A percentile compares a stretch with the other conserved stretches of the same genome.
Conservation (phyloP, 495 filamentous ascomycete species). For the Choiromyces venosus region DNA sequence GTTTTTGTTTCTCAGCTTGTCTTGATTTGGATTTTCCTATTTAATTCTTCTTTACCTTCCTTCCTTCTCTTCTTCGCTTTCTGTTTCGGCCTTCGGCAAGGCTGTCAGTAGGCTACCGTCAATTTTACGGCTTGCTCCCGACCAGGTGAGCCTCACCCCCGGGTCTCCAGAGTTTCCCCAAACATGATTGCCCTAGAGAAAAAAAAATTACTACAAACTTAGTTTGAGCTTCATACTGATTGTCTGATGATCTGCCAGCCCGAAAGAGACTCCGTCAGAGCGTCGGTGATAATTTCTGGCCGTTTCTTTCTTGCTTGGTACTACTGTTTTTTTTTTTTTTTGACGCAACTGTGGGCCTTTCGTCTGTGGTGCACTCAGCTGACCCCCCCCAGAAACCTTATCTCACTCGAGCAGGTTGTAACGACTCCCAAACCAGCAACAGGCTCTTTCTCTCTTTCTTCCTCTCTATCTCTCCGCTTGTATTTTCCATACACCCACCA, state of each 20-base stretch:
- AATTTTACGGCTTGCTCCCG: constrained; percentile 9
- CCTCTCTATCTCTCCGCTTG: constrained; percentile 4
- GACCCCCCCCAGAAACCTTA: constrained; percentile 36
- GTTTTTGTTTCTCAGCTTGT: constrained; percentile 12
- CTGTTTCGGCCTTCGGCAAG: constrained; percentile 25
- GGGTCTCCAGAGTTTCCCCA: constrained; percentile 13
- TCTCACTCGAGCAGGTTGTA: constrained; percentile 31
- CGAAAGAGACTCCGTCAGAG: constrained; percentile 19
- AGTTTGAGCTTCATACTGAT: constrained; percentile 25
- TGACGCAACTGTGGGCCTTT: constrained; percentile 32
- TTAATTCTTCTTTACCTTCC: constrained; percentile 7
- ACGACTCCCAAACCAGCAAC: constrained; percentile 8
- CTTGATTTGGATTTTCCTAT: constrained; percentile 14
- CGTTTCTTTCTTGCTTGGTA: constrained; percentile 27
- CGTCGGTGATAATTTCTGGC: constrained; percentile 23
- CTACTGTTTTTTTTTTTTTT: constrained; percentile 27
- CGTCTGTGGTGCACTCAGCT: constrained; percentile 32
- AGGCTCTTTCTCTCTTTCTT: constrained; percentile 8
- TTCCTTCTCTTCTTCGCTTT: constrained; percentile 22
- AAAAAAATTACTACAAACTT: background rate
- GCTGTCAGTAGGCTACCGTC: constrained; percentile 20
- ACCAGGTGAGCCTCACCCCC: constrained; percentile 36
- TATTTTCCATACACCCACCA: background rate
- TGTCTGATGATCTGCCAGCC: constrained; percentile 20
- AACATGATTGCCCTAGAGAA: background rate